These are phyloP conservation scores for Aspergillus ruber DNA, from an alignment of 2,329 filamentous ascomycete genomes.

Conservation along the genomic window DNA sequence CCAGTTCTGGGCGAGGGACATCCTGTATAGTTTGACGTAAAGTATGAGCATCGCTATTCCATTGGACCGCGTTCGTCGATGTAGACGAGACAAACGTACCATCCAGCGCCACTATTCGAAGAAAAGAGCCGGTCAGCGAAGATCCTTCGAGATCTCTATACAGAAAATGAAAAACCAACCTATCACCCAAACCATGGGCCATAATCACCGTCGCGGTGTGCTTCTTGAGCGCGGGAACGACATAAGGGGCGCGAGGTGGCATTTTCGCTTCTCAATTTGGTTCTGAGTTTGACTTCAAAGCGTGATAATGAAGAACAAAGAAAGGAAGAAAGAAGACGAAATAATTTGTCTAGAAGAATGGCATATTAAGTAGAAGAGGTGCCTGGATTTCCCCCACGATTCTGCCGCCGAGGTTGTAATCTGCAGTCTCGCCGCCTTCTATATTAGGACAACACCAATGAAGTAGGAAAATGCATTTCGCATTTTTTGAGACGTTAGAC, in stretches of 20 bases:
- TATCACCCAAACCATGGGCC: slow-evolving; percentile 85
- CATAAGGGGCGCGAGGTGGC: slow-evolving; percentile 50
- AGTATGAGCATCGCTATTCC: neutral
- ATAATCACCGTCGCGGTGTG: slow-evolving; percentile 96
- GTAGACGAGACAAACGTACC: slow-evolving; percentile 26
- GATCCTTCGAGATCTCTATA: neutral
- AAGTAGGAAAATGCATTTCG: too few relatives aligned
- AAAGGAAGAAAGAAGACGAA: slow-evolving; percentile 1
- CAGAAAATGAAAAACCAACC: slow-evolving; percentile 43
- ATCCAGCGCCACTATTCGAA: slow-evolving; percentile 41
- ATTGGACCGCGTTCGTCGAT: neutral
- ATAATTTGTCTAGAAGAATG: neutral
- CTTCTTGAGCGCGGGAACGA: slow-evolving; percentile 70
- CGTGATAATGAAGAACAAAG: neutral
- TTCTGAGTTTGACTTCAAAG: neutral
- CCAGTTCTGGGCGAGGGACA: slow-evolving; percentile 80
- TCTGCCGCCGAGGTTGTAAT: slow-evolving; percentile 18
- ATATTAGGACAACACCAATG: too few relatives aligned
- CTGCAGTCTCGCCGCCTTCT: slow-evolving; percentile 15
- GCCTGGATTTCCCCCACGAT: slow-evolving; percentile 12
- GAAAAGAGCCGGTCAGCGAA: slow-evolving; percentile 7
- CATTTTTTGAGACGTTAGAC: too few relatives aligned
- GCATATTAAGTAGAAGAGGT: neutral
- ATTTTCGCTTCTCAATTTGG: slow-evolving; percentile 24
- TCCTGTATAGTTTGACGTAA: slow-evolving; percentile 36